Percentiles rank a stretch among this genome's conserved stretches.
Evolutionary conservation across 768 basidiomycete species (phyloP).

Genomic region (Dendrothele bispora): DNA sequence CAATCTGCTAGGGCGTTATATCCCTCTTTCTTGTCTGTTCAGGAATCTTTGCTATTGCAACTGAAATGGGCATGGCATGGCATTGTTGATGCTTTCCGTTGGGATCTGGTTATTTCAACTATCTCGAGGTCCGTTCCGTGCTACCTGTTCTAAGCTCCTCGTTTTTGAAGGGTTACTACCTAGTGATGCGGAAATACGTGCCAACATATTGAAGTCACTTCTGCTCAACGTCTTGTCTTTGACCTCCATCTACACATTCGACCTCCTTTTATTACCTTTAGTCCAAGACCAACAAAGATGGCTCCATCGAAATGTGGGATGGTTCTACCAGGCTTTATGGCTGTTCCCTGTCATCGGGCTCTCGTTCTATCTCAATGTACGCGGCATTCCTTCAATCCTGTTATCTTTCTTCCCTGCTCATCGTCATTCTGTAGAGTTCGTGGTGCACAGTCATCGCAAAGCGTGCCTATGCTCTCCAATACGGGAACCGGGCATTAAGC

Average conservation of each 20-base stretch:
- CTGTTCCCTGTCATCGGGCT: conserved; percentile 71
- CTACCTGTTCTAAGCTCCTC: conserved; percentile 10
- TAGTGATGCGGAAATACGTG: conserved; percentile 76
- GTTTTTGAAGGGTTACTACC: conserved; percentile 1
- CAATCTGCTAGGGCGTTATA: conserved; percentile 53
- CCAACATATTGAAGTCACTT: conserved; percentile 73
- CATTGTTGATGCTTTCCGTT: conserved; percentile 69
- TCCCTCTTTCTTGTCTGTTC: conserved; percentile 67
- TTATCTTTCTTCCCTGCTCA: conserved; percentile 1
- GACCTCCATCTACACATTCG: conserved; percentile 74
- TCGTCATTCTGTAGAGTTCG: conserved; percentile 48
- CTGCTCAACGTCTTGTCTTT: conserved; percentile 73
- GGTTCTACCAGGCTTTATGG: conserved; percentile 80
- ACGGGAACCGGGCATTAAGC: conserved; percentile 58
- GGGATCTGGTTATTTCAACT: conserved; percentile 61
- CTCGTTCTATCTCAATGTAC: conserved; percentile 82
- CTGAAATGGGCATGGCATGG: conserved; percentile 58
- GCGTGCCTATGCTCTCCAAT: conserved; percentile 68
- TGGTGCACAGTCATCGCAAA: conserved; percentile 81
- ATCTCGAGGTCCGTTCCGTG: conserved; percentile 54
- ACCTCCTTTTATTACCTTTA: conserved; percentile 67
- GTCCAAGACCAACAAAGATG: conserved; percentile 61
- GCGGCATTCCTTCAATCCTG: conserved; percentile 21
- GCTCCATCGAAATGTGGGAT: conserved; percentile 71
- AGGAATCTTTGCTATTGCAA: conserved; percentile 61